Base-by-base conservation (phyloP, 1,284 basidiomycete species). In the Sporisorium iseilematis-ciliati region DNA sequence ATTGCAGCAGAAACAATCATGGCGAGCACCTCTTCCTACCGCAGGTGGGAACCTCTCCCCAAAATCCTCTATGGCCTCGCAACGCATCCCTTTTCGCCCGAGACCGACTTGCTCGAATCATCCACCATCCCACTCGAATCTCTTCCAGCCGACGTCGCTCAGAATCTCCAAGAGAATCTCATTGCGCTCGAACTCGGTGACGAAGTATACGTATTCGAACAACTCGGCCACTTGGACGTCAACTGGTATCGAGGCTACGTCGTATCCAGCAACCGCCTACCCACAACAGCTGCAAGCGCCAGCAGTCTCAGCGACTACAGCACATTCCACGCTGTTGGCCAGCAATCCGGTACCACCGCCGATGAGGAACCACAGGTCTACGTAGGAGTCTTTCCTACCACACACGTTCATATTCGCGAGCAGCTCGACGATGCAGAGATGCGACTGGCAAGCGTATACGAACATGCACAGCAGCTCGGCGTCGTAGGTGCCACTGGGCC, bases 341-440 rank as follows among this genome's bases (percentile, higher is more conserved):
- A 65, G 45, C 51, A 62, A 18, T 21, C 20, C 20, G 49, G 14
- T 12, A 40, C 67, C 26, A 46, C 68, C n/a, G 33, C 60, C 48
- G 64, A 63, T 18, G 87, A 87, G 7, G 88, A 88, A 74, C 88
- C 88, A 0, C 93, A 95, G 79, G 94, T 98, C 42, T 93, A 93
- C 84, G 93, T 98, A 64, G 96, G 95, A 63, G 95, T 98, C 77
- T 98, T 98, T 84, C 95, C 95, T 0, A 92, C 92, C 0, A 92
- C 93, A 4, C 93, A 95, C 84, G 92, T 97, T 57, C 91, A 93
- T 82, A 89, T 95, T 65, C 91, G 94, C 40, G 94, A 96, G 82
- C 90, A 95, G 80, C 88, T 95, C 23, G 90, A 92, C 4, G 94
- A 95, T 83, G 94, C 94, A 4, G 93, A 95, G 84, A 92, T 92